Conservation (phyloP, 2,329 filamentous ascomycete genomes). For the Chrysoporthe deuterocubensis region DNA sequence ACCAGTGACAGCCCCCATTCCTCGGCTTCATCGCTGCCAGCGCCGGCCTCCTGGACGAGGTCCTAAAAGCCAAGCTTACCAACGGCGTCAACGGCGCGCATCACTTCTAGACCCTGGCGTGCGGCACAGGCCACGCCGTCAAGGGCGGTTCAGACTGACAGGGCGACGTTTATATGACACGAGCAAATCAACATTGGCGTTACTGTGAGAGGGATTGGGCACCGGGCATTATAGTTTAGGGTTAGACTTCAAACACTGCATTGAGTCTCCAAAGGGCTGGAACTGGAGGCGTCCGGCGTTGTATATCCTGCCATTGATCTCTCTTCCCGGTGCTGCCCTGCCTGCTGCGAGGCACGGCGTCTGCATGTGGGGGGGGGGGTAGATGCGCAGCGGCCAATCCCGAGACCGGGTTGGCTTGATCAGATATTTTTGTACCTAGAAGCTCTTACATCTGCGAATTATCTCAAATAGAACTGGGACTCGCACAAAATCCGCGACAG, state of each 20-base stretch:
- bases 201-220: constrained; percentile 2
- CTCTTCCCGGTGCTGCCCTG: neutral
- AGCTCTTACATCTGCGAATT: neutral
- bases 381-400: neutral
- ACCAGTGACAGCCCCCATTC: constrained; percentile 55
- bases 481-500: neutral
- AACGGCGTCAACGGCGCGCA: constrained; percentile 26
- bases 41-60: constrained; percentile 64
- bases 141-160: constrained; percentile 5
- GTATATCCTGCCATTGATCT: neutral
- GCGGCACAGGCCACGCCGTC: neutral
- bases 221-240: constrained; percentile 12
- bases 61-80: constrained; percentile 34
- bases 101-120: constrained; percentile 15
- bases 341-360: neutral
- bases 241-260: constrained; percentile 16
- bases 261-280: constrained; percentile 1
- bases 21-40: constrained; percentile 84
- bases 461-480: neutral
- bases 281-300: constrained; percentile 10
- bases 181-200: constrained; percentile 12
- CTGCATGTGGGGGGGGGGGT: neutral
- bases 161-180: constrained; percentile 6
- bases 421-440: neutral
- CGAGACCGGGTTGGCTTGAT: neutral